Evolutionary conservation across 2,329 filamentous ascomycete genomes (phyloP).

Genomic region (Meredithiella fracta): DNA sequence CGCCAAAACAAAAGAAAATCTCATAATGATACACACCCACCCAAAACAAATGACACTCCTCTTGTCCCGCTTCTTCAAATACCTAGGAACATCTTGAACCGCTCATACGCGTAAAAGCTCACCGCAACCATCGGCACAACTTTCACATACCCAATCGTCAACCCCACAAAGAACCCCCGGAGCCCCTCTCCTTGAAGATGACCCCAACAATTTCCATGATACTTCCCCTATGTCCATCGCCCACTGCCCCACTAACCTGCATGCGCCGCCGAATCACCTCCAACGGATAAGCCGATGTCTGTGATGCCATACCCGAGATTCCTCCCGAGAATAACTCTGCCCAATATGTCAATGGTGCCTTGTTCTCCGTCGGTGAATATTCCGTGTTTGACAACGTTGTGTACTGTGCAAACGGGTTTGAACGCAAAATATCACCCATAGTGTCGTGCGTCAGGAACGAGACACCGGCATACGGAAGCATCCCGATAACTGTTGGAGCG

Average conservation of each 20-base stretch:
- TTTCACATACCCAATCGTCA: conserved; percentile 92
- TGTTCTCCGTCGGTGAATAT: conserved; percentile 34
- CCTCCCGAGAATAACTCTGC: conserved; percentile 77
- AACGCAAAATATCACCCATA: conserved; percentile 66
- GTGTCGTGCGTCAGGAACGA: conserved; percentile 94
- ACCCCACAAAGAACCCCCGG: conserved; percentile 75
- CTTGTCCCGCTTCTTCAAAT: conserved; percentile 32
- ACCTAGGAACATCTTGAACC: conserved; percentile 44
- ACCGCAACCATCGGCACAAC: conserved; percentile 74
- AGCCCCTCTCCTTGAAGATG: conserved; percentile 64
- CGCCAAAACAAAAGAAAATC: no score
- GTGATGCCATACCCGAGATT: conserved; percentile 71
- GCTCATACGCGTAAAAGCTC: conserved; percentile 50
- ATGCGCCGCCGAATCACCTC: conserved; percentile 85
- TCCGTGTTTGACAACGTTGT: conserved; percentile 54
- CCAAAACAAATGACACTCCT: neutral
- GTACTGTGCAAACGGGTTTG: conserved; percentile 47
- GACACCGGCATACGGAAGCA: conserved; percentile 91
- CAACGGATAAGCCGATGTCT: conserved; percentile 83
- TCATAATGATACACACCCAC: neutral
- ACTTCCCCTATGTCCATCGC: conserved; percentile 63
- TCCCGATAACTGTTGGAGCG: conserved; percentile 73
- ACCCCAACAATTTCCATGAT: conserved; percentile 62
- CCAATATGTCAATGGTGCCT: conserved; percentile 64
- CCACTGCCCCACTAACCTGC: conserved; percentile 91